Base-by-base conservation (phyloP, 1,284 basidiomycete species). In the Grifola frondosa region DNA sequence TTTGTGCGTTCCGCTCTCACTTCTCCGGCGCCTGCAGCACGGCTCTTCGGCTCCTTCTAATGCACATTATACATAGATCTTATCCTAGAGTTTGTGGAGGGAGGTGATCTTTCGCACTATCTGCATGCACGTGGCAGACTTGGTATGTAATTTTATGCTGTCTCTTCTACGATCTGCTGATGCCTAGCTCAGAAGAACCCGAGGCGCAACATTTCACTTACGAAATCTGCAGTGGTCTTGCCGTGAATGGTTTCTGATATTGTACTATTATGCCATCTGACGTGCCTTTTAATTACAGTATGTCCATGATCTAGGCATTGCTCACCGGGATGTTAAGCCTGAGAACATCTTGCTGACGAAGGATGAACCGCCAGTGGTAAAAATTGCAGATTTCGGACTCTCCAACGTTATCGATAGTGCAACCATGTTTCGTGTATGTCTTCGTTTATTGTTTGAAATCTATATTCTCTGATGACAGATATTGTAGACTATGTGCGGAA, bases 381-480 rank as follows among this genome's bases (percentile, higher is more conserved):
- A 93, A 59, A 84, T 97, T 19, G 93, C 93, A 2, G 94, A 96
- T 64, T 97, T 96, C 61, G 94, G 94, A 5, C 77, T 97, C 11
- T 92, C 94, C 1, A 97, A 97, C 62, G 82, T 86, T 43, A 82
- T 91, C 31, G 85, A 89, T 52, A 81, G 77, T 51, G 59, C 80
- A 52, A 90, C 86, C 0, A 83, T 84, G 74, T 66, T 88, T 11
- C 74, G 75, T 48, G 85, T 86, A 51, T 9, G 77, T 67, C 38
- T 23, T 12, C 7, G 17, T 37, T 29, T 1, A 28, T 12, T 28
- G 29, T 15, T 15, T 13, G 9, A 22, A 45, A 13, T 40, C 55
- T 39, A 44, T 30, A 46, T 3, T 12, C 42, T 19, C 22, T 24
- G 15, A 47, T 19, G 19, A 30, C n/a, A 16, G 6, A 25, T 40